Evolutionary conservation across 352 stramenopile species (phyloP), one percentile per base, ranked within the genome.

Genomic region (Phytophthora cajani): DNA sequence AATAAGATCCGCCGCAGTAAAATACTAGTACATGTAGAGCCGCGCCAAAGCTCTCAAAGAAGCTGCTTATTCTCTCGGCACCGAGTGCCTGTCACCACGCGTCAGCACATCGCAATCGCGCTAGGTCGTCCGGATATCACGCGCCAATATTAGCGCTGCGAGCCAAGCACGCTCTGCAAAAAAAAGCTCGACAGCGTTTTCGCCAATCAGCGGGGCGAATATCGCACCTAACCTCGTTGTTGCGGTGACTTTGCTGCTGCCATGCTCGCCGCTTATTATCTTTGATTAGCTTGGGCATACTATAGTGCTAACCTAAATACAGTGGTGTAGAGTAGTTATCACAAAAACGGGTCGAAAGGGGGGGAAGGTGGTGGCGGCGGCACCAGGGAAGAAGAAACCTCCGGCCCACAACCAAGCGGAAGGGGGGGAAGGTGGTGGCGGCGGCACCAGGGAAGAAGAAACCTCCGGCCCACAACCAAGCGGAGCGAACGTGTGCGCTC

Each of bases 311-410:
- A n/a, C n/a, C 10, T 16, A 21, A 59, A 58, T 47, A 12, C 1
- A 2, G 7, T 25, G 23, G 6, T 14, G 32, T 32, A 1, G 30
- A 36, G 30, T 9, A 36, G 1, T 1, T 36, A 7, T 19, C 40
- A 64, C 67, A 75, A 30, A 75, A 78, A 78, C 67, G 62, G 68
- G 67, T 62, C 58, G 61, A 42, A 33, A 53, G 8, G 68, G 69
- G 66, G 67, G 67, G 67, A 69, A 68, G 55, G 60, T 67, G 64
- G 57, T 62, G 69, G 56, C 52, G 42, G 27, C 50, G 49, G 36
- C 64, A 73, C 69, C 66, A 74, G 44, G 54, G 65, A 74, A 74
- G 71, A 78, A 75, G 66, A 74, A 78, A 78, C 67, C 66, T 75
- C 61, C 71, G 49, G 62, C 57, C 46, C 57, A 62, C 61, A 65